phyloP scores from a whole-genome alignment of 2,329 filamentous ascomycete genomes.

The Penicillium sumatraense region DNA sequence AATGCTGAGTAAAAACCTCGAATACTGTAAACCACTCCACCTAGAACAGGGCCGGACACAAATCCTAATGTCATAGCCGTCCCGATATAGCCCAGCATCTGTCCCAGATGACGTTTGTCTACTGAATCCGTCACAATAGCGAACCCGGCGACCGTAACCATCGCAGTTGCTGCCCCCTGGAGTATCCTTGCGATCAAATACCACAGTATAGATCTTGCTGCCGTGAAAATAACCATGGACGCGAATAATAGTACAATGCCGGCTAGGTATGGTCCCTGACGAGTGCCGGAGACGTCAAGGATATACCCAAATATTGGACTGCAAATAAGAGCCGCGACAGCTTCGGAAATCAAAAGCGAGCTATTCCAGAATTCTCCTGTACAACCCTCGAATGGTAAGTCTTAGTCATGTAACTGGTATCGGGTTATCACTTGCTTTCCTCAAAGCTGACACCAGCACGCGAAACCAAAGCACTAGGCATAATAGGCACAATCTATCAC shows the following conservation, averaged over 20 bases:
- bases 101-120: constrained; percentile 59
- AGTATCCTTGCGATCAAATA: constrained; percentile 58
- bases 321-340: constrained; percentile 16
- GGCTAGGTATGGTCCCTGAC: not conserved
- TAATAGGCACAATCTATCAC: constrained; percentile 22
- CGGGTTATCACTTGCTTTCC: constrained; percentile 12
- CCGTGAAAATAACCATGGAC: not conserved
- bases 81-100: constrained; percentile 58
- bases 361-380: constrained; percentile 26
- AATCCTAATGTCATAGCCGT: constrained; percentile 62
- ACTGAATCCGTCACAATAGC: constrained; percentile 64
- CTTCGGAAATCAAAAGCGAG: constrained; percentile 21
- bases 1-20: constrained; percentile 63
- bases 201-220: constrained; percentile 26
- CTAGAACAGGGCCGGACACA: constrained; percentile 60
- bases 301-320: constrained; percentile 24
- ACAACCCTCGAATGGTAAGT: not conserved
- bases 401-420: not conserved
- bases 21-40: constrained; percentile 63
- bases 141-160: constrained; percentile 48
- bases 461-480: constrained; percentile 19
- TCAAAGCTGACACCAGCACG: constrained; percentile 18
- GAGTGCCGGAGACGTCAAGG: constrained; percentile 10
- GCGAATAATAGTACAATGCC: not conserved
- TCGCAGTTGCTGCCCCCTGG: constrained; percentile 60